Percentiles rank a stretch among this genome's conserved stretches.
Conservation (phyloP, 1,284 basidiomycete genomes). For the Trichosporon faecale region DNA sequence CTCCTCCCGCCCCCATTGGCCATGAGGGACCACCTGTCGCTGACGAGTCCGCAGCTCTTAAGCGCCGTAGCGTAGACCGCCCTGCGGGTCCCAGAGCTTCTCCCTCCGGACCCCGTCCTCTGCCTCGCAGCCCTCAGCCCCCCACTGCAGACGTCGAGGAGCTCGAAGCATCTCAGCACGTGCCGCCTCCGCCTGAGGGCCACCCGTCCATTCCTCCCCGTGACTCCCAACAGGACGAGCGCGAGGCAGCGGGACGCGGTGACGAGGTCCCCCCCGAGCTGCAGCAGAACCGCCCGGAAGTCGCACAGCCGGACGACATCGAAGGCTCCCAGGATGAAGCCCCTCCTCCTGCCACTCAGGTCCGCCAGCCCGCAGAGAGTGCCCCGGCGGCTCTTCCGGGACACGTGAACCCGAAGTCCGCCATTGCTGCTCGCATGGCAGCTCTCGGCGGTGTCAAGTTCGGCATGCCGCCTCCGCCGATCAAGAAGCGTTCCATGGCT, state of each 20-base stretch:
- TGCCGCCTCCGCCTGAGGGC: constrained; percentile 19
- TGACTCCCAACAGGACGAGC: neutral
- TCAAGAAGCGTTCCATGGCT: constrained; percentile 22
- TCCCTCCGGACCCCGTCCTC: constrained; percentile 25
- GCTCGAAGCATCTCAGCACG: constrained; percentile 14
- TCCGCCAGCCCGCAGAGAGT: neutral
- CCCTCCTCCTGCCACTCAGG: neutral
- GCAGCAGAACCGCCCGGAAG: neutral
- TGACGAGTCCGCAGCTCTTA: neutral
- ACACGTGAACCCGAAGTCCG: constrained; percentile 51
- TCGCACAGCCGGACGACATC: neutral
- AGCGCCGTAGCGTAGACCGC: constrained; percentile 15
- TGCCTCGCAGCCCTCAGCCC: constrained; percentile 30
- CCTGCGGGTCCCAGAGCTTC: neutral
- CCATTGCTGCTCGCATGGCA: constrained; percentile 84
- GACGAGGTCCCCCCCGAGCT: constrained; percentile 1
- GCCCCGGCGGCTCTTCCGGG: neutral
- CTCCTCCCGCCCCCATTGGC: neutral
- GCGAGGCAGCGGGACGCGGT: neutral
- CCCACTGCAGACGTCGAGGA: constrained; percentile 19
- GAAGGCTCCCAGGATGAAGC: neutral
- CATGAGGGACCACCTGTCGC: neutral
- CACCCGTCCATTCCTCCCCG: neutral
- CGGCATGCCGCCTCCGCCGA: constrained; percentile 56
- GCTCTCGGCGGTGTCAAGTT: constrained; percentile 78